Conservation (phyloP, 805 yeast genomes). For the Lipomyces starkeyi region DNA sequence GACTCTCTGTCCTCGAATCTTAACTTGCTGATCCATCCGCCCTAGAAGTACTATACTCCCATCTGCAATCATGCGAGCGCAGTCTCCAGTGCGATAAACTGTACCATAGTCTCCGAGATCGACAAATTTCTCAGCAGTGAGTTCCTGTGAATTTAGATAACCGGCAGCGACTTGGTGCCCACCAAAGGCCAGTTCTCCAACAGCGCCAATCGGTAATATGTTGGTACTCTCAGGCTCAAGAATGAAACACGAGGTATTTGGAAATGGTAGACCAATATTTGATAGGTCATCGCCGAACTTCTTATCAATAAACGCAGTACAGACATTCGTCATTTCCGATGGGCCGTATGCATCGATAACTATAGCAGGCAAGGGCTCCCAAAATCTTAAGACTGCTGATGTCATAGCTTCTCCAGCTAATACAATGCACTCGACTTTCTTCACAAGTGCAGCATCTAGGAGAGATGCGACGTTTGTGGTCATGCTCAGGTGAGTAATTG, state of each 20-base stretch:
- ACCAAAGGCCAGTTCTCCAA: slow-evolving; percentile 42
- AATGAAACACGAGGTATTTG: slow-evolving; percentile 32
- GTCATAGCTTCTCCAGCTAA: slow-evolving; percentile 26
- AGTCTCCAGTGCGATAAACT: slow-evolving; percentile 39
- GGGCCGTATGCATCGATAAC: slow-evolving; percentile 40
- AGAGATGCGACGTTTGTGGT: slow-evolving; percentile 69
- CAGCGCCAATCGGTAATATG: slow-evolving; percentile 35
- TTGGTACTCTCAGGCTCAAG: slow-evolving; percentile 20
- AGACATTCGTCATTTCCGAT: slow-evolving; percentile 40
- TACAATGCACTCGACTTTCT: slow-evolving; percentile 17
- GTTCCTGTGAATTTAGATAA: slow-evolving; percentile 38
- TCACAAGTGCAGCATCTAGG: slow-evolving; percentile 68
- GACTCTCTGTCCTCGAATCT: slow-evolving; percentile 43
- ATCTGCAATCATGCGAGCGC: slow-evolving; percentile 39
- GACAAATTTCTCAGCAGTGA: slow-evolving; percentile 36
- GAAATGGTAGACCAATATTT: slow-evolving; percentile 38
- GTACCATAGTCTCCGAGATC: slow-evolving; percentile 22
- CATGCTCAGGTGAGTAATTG: slow-evolving; percentile 39
- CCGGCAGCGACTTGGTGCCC: slow-evolving; percentile 43
- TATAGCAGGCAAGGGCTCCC: slow-evolving; percentile 25
- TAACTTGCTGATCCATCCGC: slow-evolving; percentile 43
- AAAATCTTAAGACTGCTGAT: slow-evolving; percentile 4
- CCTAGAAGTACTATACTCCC: slow-evolving; percentile 41
- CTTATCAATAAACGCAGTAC: slow-evolving; percentile 25
- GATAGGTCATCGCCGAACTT: slow-evolving; percentile 14